Conservation (phyloP, 768 basidiomycete species). For the Floccularia luteovirens region DNA sequence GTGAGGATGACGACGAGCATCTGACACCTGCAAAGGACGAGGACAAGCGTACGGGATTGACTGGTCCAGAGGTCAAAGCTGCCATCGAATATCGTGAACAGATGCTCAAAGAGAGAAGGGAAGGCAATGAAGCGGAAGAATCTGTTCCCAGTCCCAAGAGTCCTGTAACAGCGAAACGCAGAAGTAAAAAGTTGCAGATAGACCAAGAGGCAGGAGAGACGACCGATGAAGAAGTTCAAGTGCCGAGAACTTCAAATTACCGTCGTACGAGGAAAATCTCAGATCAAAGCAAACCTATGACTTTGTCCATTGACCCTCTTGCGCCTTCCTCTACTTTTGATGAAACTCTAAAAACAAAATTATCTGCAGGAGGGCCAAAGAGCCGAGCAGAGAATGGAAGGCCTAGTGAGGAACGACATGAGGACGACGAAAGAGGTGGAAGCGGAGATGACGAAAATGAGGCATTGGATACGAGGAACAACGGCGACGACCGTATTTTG, state of each 20-base stretch:
- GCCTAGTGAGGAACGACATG: slow-evolving; percentile 16
- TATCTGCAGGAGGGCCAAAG: slow-evolving; percentile 31
- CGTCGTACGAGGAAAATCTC: slow-evolving; percentile 22
- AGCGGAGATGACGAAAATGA: slow-evolving; percentile 13
- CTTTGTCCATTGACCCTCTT: slow-evolving; percentile 78
- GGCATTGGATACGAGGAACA: slow-evolving; percentile 15
- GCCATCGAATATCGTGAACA: slow-evolving; percentile 84
- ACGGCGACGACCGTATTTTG: slow-evolving; percentile 45
- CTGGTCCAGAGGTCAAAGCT: slow-evolving; percentile 66
- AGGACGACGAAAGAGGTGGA: slow-evolving; percentile 31
- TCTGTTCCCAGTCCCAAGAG: no score
- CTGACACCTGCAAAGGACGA: slow-evolving; percentile 75
- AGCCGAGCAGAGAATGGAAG: slow-evolving; percentile 23
- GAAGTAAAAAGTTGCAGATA: slow-evolving; percentile 14
- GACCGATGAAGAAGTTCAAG: not conserved
- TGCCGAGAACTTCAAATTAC: slow-evolving; percentile 25
- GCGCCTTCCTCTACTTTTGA: slow-evolving; percentile 79
- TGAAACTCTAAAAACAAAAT: slow-evolving; percentile 66
- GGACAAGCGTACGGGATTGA: slow-evolving; percentile 70
- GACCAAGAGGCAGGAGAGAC: slow-evolving; percentile 10
- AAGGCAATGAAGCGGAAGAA: slow-evolving; percentile 19
- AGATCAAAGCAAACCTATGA: slow-evolving; percentile 16
- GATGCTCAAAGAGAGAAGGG: slow-evolving; percentile 48
- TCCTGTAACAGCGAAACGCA: slow-evolving; percentile 4
- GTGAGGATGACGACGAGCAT: slow-evolving; percentile 82